Evolutionary conservation across 2,329 filamentous ascomycete species (phyloP), one percentile per base, ranked within the genome.

Genomic region (Fusarium stilboides): DNA sequence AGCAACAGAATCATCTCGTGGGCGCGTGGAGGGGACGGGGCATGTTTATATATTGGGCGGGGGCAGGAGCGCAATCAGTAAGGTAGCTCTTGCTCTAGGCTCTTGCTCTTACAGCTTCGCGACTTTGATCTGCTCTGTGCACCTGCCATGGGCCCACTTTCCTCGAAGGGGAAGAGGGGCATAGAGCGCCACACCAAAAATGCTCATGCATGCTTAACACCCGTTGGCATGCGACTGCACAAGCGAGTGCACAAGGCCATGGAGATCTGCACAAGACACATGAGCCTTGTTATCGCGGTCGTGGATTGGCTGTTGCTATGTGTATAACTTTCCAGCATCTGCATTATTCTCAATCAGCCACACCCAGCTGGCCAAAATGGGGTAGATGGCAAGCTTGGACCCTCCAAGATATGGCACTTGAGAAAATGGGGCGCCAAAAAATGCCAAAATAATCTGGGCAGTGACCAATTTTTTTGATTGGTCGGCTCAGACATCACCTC

Each of bases 31-130:
- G 81, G 82, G 82, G 78, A 78, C 60, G 78, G 83, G 82, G 80
- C 78, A 80, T 86, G 84, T 87, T 89, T 88, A 88, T 89, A 89
- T 88, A 84, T 82, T 81, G 81, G 84, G 85, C 85, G 82, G 83
- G 81, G 81, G 80, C 79, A 82, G 81, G 80, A 82, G 78, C 83
- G 82, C 85, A 87, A 87, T 87, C 85, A 87, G 84, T 87, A 59
- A 59, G 46, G 56, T 59, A 85, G 73, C 68, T 76, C 69, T 68
- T 69, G 65, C 68, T 74, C 65, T 62, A 51, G 51, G 46, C 62
- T 57, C 44, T 51, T 44, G 45, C 63, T 74, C 70, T 72, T 63
- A 67, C 68, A 66, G 47, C 61, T 69, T 62, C 51, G 65, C 69
- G 49, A 63, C 59, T 55, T 58, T 42, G 19, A 62, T 57, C 65